Base-by-base conservation (phyloP, 495 filamentous ascomycete species). In the Penicillium macrosclerotiorum region DNA sequence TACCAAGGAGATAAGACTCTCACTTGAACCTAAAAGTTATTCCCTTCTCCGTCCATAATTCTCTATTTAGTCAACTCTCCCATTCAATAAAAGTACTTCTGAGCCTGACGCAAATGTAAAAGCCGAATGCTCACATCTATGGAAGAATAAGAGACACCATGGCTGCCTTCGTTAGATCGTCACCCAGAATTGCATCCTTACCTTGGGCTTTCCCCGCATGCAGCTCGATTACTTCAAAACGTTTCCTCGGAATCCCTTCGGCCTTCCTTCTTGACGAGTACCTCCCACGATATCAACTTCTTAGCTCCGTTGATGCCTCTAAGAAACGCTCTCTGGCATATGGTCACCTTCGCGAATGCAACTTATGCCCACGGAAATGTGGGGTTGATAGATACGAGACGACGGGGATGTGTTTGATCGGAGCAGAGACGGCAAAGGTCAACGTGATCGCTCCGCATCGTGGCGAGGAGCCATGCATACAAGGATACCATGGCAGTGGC, bases 201-300 rank as follows among this genome's bases (percentile, higher is more conserved):
- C 37, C 9, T n/a, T 9, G 18, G 19, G 46, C 24, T 24, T 2
- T 5, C 17, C 0, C 17, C 14, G 24, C n/a, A 38, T 43, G 12
- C 14, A 14, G 4, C 40, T 17, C 23, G 24, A 41, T 25, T 37
- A 55, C 5, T 24, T 41, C 35, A 7, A 63, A 41, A 25, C 69
- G 73, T 19, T 52, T 29, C 44, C 73, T 89, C 20, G 83, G 87
- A 52, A 85, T 90, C 24, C 85, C 88, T 12, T 84, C 87, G 2
- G 85, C 84, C 13, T 90, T 82, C 63, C 74, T 90, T 14, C 74
- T 89, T 2, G 86, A 90, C 53, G 73, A 83, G 56, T 85, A 90
- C 63, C 77, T 73, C 20, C 86, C 86, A 0, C 76, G 84, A 18
- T 88, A 88, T 55, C 69, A 79, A 37, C 65, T 76, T 0, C 65